Evolutionary conservation across 2,329 filamentous ascomycete species (phyloP).

Genomic region (Fusarium foetens): DNA sequence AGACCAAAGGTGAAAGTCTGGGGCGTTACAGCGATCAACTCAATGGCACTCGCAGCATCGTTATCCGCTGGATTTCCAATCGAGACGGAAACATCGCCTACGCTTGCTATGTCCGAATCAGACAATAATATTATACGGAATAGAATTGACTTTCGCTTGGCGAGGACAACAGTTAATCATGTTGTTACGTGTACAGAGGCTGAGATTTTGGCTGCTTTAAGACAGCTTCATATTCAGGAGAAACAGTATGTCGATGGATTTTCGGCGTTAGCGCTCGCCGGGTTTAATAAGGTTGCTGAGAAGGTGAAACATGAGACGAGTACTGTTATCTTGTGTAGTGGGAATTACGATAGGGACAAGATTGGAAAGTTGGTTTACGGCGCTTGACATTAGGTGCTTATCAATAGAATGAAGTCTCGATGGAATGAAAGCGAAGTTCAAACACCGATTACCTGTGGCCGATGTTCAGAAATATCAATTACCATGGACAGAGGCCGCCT

Average conservation of each 20-base stretch:
- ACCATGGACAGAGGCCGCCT: too few relatives aligned
- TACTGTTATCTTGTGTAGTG: neutral
- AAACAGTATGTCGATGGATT: neutral
- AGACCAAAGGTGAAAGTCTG: neutral
- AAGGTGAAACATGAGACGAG: neutral
- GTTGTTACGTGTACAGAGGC: neutral
- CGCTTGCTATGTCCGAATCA: neutral
- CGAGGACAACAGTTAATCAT: neutral
- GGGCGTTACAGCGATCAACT: neutral
- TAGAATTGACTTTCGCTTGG: neutral
- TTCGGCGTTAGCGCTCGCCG: neutral
- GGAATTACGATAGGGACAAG: neutral
- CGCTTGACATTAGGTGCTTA: neutral
- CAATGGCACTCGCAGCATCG: neutral
- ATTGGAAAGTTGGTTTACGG: neutral
- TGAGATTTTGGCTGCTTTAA: neutral
- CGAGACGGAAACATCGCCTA: neutral
- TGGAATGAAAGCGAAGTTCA: too few relatives aligned
- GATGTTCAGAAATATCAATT: too few relatives aligned
- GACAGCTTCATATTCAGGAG: neutral
- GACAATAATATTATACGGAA: neutral
- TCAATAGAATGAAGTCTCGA: too few relatives aligned
- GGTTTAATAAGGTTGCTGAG: neutral
- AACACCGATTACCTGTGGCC: too few relatives aligned
- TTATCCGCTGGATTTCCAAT: neutral